Percentiles rank a stretch among this genome's conserved stretches.
Conservation (phyloP, 768 basidiomycete species). For the Mycena metata region DNA sequence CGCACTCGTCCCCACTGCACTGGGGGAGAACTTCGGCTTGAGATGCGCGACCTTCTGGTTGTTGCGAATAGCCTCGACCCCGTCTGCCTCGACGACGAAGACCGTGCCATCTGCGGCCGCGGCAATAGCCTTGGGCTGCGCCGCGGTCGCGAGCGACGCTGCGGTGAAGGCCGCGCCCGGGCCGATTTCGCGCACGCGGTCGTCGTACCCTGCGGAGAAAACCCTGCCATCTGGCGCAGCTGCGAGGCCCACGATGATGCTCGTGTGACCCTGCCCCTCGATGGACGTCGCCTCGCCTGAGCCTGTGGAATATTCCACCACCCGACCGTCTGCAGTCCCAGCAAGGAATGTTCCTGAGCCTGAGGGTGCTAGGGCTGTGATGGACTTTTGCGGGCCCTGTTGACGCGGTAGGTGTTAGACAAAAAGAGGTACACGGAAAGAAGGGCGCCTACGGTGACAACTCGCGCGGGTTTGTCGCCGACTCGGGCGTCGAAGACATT, state of each 20-base stretch:
- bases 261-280: slow-evolving; percentile 78
- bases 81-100: slow-evolving; percentile 71
- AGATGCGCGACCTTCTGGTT: slow-evolving; percentile 78
- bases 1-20: slow-evolving; percentile 67
- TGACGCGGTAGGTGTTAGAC: background rate
- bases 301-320: slow-evolving; percentile 70
- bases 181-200: slow-evolving; percentile 78
- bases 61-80: slow-evolving; percentile 75
- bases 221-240: slow-evolving; percentile 63
- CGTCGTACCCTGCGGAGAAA: slow-evolving; percentile 86
- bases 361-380: slow-evolving; percentile 71
- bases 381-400: slow-evolving; percentile 85
- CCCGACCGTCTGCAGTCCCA: slow-evolving; percentile 85
- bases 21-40: slow-evolving; percentile 65
- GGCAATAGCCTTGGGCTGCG: slow-evolving; percentile 80
- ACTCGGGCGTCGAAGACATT: slow-evolving; percentile 85
- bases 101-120: slow-evolving; percentile 71
- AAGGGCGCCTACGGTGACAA: slow-evolving; percentile 66
- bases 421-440: background rate
- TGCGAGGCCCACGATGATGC: slow-evolving; percentile 74
- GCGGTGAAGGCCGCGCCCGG: slow-evolving; percentile 61
- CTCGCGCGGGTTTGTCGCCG: slow-evolving; percentile 69
- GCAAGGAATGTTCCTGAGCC: slow-evolving; percentile 77
- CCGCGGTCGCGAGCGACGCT: slow-evolving; percentile 62
- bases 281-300: slow-evolving; percentile 62